Conservation (phyloP, 768 basidiomycete genomes). For the Termitomyces titanicus region DNA sequence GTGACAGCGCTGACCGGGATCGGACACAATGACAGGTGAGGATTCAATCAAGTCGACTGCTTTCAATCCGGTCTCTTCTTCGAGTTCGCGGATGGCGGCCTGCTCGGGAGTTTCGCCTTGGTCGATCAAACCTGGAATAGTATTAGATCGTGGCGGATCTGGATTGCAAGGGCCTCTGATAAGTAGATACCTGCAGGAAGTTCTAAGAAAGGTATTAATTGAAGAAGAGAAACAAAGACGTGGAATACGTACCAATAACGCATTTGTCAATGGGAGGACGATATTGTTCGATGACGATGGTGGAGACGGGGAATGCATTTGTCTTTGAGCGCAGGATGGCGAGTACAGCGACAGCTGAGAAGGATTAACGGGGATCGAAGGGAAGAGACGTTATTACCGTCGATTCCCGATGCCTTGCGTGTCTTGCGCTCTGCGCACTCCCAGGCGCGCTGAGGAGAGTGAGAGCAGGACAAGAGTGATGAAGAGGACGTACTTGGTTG, state of each 20-base stretch:
- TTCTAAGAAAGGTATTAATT: constrained; percentile 19
- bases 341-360: constrained; percentile 77
- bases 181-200: constrained; percentile 32
- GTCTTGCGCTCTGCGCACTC: constrained; percentile 86
- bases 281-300: constrained; percentile 88
- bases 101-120: constrained; percentile 77
- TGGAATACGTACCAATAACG: constrained; percentile 54
- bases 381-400: constrained; percentile 46
- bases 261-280: constrained; percentile 80
- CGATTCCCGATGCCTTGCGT: constrained; percentile 70
- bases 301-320: constrained; percentile 68
- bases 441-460: constrained; percentile 65
- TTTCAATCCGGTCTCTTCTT: constrained; percentile 90
- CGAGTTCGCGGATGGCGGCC: constrained; percentile 83
- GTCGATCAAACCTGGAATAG: constrained; percentile 76
- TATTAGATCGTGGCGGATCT: neutral
- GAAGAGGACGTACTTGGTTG: constrained; percentile 45
- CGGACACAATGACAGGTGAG: constrained; percentile 58
- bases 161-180: neutral
- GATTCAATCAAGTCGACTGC: constrained; percentile 60
- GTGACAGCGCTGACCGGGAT: constrained; percentile 54
- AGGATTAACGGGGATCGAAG: neutral
- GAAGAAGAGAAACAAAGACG: neutral
- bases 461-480: neutral
- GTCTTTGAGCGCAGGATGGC: constrained; percentile 76